Percentiles rank a stretch among this genome's conserved stretches.
These are phyloP conservation scores for Pestalotiopsis sp. DNA, from an alignment of 2,329 filamentous ascomycete species.

Conservation along the genomic window DNA sequence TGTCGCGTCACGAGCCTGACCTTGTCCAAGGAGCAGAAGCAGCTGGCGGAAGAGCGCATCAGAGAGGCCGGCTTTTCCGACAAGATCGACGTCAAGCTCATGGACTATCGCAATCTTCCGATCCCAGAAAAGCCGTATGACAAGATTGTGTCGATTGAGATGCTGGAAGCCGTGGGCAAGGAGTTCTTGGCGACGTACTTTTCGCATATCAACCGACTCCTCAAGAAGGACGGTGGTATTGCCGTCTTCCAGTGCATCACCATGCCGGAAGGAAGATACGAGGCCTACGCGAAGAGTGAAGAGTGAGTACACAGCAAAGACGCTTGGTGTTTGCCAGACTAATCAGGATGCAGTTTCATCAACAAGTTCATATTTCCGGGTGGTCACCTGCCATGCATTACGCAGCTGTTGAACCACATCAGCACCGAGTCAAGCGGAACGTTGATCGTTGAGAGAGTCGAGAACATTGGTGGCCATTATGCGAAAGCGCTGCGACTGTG, in stretches of 20 bases:
- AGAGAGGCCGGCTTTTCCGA: constrained; percentile 58
- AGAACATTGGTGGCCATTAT: constrained; percentile 77
- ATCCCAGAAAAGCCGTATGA: constrained; percentile 60
- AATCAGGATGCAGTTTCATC: constrained; percentile 56
- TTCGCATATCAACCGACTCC: constrained; percentile 58
- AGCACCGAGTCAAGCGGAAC: constrained; percentile 60
- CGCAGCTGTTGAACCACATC: constrained; percentile 61
- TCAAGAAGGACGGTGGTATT: constrained; percentile 68
- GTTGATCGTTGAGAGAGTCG: constrained; percentile 66
- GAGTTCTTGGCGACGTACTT: constrained; percentile 72
- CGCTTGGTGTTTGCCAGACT: not conserved
- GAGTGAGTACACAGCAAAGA: constrained; percentile 47
- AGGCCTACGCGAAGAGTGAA: constrained; percentile 65
- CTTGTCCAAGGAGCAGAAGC: constrained; percentile 69
- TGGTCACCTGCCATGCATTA: constrained; percentile 66
- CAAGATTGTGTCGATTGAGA: constrained; percentile 75
- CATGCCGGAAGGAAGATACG: constrained; percentile 70
- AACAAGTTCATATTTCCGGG: constrained; percentile 78
- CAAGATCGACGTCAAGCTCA: constrained; percentile 64
- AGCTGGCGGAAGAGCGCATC: constrained; percentile 67
- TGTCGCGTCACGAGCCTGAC: constrained; percentile 72
- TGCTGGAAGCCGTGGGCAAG: constrained; percentile 73
- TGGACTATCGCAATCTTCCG: constrained; percentile 68
- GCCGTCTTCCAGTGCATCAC: constrained; percentile 78
- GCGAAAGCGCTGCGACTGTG: constrained; percentile 69